These are phyloP conservation scores for Phytophthora idaei DNA, from an alignment of 352 stramenopile species.

Conservation along the genomic window DNA sequence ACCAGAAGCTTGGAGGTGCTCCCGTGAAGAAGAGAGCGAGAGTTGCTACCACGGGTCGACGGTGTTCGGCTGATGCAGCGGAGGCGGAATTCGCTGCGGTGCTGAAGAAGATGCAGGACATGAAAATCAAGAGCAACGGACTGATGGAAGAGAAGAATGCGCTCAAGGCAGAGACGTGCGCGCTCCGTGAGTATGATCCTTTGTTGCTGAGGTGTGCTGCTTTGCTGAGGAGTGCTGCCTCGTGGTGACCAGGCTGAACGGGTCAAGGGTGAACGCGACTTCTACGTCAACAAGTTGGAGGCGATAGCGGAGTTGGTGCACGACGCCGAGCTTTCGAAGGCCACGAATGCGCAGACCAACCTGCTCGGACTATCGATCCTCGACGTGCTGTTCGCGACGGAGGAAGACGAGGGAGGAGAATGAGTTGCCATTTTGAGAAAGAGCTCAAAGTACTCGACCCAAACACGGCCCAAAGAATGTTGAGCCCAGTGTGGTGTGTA, in stretches of 20 bases:
- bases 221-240: constrained; percentile 7
- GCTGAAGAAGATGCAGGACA: constrained; percentile 11
- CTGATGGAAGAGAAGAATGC: constrained; percentile 1
- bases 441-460: not conserved
- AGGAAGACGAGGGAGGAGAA: constrained; percentile 41
- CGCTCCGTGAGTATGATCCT: not conserved
- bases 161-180: not conserved
- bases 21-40: constrained; percentile 1
- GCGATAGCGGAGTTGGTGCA: constrained; percentile 96
- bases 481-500: not conserved
- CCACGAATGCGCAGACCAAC: constrained; percentile 30
- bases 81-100: not conserved
- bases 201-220: not conserved
- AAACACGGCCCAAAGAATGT: not conserved
- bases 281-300: constrained; percentile 98
- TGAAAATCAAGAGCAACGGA: constrained; percentile 13
- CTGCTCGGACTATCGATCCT: constrained; percentile 63
- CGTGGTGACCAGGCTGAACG: constrained; percentile 55
- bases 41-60: not conserved
- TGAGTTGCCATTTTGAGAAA: constrained; percentile 8
- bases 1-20: constrained; percentile 45
- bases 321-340: constrained; percentile 48
- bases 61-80: not conserved
- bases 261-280: constrained; percentile 93
- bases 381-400: constrained; percentile 77